These are phyloP conservation scores for Didymella lethalis DNA, from an alignment of 2,329 filamentous ascomycete species.

Conservation along the genomic window DNA sequence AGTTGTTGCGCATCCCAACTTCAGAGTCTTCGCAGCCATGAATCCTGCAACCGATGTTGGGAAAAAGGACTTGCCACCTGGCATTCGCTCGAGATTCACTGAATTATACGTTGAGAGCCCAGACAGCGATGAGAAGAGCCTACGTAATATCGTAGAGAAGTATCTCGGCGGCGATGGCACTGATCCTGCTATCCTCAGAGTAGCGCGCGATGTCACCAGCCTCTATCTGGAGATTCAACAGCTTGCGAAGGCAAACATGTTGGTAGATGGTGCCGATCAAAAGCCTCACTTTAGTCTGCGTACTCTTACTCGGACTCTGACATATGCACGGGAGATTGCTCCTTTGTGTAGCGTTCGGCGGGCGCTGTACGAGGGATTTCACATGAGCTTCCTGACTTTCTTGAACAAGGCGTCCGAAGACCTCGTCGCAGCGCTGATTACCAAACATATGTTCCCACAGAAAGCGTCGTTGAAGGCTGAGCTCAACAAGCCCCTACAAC, in stretches of 20 bases:
- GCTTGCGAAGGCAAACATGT: constrained; percentile 78
- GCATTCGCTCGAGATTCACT: constrained; percentile 90
- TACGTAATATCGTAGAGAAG: constrained; percentile 85
- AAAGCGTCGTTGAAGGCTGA: constrained; percentile 74
- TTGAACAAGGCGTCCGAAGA: constrained; percentile 83
- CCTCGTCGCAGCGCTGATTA: constrained; percentile 79
- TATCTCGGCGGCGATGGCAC: constrained; percentile 77
- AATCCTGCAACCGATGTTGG: constrained; percentile 98
- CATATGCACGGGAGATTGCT: constrained; percentile 85
- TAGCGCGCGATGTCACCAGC: constrained; percentile 80
- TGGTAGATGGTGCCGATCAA: constrained; percentile 95
- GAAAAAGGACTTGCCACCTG: constrained; percentile 90
- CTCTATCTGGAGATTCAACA: constrained; percentile 89
- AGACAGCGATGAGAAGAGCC: constrained; percentile 83
- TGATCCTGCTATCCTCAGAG: constrained; percentile 71
- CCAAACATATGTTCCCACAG: constrained; percentile 78
- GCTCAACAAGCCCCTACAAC: constrained; percentile 77
- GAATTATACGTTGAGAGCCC: constrained; percentile 94
- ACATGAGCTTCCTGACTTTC: constrained; percentile 96
- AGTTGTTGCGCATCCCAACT: constrained; percentile 87
- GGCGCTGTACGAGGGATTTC: constrained; percentile 92
- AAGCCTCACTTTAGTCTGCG: constrained; percentile 96
- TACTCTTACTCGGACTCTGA: constrained; percentile 87
- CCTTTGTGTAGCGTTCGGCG: constrained; percentile 84
- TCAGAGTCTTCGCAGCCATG: constrained; percentile 98